Percentiles rank a stretch among this genome's conserved stretches.
Evolutionary conservation across 306 rosid genomes (phyloP).

Genomic region (Alnus glutinosa): DNA sequence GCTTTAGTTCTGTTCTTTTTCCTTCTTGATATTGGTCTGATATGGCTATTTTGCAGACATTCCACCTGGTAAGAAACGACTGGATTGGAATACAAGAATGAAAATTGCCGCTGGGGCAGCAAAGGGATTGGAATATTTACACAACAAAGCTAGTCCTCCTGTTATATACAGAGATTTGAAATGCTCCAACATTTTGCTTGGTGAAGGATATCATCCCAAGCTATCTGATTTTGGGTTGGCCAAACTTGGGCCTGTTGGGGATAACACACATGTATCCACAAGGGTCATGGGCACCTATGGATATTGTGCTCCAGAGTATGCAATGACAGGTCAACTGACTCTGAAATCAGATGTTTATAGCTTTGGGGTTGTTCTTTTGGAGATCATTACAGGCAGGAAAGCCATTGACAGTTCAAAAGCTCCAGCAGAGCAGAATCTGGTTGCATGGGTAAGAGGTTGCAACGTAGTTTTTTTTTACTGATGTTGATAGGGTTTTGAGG

Average conservation of each 20-base stretch:
- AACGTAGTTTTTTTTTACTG: slow-evolving; percentile 5
- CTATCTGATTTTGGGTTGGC: slow-evolving; percentile 95
- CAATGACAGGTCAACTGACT: slow-evolving; percentile 88
- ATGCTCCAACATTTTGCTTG: slow-evolving; percentile 92
- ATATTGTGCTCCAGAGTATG: slow-evolving; percentile 96
- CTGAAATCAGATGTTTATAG: slow-evolving; percentile 94
- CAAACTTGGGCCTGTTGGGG: slow-evolving; percentile 94
- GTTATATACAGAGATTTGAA: slow-evolving; percentile 91
- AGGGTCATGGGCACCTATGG: slow-evolving; percentile 97
- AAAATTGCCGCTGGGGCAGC: slow-evolving; percentile 95
- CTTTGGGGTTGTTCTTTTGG: slow-evolving; percentile 93
- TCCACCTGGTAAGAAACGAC: slow-evolving; percentile 64
- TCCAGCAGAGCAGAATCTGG: slow-evolving; percentile 87
- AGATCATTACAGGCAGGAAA: slow-evolving; percentile 90
- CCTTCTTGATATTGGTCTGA: neutral
- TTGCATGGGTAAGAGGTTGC: slow-evolving; percentile 77
- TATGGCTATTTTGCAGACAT: slow-evolving; percentile 52
- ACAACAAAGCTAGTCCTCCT: slow-evolving; percentile 94
- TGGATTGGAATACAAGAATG: slow-evolving; percentile 92
- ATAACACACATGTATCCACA: slow-evolving; percentile 89
- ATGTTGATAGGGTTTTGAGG: neutral
- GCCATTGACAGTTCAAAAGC: slow-evolving; percentile 78
- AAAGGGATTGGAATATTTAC: slow-evolving; percentile 83
- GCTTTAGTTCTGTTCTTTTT: slow-evolving; percentile 1
- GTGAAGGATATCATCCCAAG: slow-evolving; percentile 79